Evolutionary conservation across 257 asterid species (phyloP).

Genomic region (Agastache rugosa): DNA sequence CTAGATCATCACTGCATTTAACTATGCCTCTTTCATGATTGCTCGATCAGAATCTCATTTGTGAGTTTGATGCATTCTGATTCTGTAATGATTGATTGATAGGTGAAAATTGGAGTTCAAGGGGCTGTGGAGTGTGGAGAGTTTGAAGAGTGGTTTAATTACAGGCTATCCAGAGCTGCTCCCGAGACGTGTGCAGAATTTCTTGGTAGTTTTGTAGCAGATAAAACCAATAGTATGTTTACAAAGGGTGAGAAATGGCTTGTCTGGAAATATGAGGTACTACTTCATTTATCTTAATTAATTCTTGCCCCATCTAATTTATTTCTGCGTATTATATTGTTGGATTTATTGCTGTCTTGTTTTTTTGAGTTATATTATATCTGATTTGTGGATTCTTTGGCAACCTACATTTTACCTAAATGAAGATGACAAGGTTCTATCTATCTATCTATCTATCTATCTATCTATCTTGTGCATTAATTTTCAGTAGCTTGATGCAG

Average conservation of each 20-base stretch:
- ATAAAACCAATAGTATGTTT: conserved; percentile 66
- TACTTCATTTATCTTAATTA: conserved; percentile 40
- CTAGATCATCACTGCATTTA: background rate
- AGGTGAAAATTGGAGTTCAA: conserved; percentile 88
- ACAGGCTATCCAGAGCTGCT: conserved; percentile 92
- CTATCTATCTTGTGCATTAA: conserved; percentile 6
- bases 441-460: background rate
- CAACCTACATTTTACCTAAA: background rate
- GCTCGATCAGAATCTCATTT: conserved; percentile 52
- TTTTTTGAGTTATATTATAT: background rate
- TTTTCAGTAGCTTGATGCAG: conserved; percentile 49
- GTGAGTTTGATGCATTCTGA: conserved; percentile 19
- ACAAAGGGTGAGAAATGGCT: conserved; percentile 99
- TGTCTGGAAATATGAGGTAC: conserved; percentile 97
- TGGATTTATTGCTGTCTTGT: conserved; percentile 1
- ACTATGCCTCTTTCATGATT: background rate
- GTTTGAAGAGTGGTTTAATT: conserved; percentile 93
- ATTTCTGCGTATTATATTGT: no score
- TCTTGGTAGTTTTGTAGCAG: conserved; percentile 88
- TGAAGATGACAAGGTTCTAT: background rate
- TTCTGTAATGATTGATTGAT: conserved; percentile 51
- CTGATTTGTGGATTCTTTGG: background rate
- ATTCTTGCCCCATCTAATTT: background rate
- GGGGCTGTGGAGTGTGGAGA: conserved; percentile 96
- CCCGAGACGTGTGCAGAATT: conserved; percentile 95